Evolutionary conservation across 2,329 filamentous ascomycete species (phyloP), one percentile per base, ranked within the genome.

Genomic region (Colletotrichum sojae): DNA sequence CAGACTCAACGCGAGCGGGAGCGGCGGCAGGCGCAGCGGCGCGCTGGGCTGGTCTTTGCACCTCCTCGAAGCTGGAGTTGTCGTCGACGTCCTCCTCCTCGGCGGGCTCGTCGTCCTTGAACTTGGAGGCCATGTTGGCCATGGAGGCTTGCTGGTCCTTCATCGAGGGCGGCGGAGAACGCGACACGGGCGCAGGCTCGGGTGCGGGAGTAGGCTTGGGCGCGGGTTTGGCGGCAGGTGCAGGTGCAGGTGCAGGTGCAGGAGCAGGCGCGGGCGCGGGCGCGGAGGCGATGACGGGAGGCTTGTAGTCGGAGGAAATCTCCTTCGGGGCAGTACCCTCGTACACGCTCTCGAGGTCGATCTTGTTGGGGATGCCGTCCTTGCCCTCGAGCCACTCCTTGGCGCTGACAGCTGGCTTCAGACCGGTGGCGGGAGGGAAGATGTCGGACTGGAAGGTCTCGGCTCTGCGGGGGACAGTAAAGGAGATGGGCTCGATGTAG

Each of bases 401-500:
- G 48, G 92, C 89, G 64, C 90, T 92, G 77, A 97, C 89, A 68
- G 92, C 95, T 57, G 96, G 90, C 82, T 94, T 97, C 62, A 88
- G 80, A 70, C 96, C 95, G 64, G 86, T 86, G 13, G 94, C 92
- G 12, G 96, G 95, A 49, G 95, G 96, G 81, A 94, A 99, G 76
- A 99, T 98, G 78, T 99, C 96, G 70, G 94, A 94, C 83, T 98
- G 95, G 89, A 98, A 98, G 59, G 92, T 94, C 81, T 98, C 94
- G 63, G 96, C 94, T 72, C 96, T 90, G 72, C 96, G 91, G 56
- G 96, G 96, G 2, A 98, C 96, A 63, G 97, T 97, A 84, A 99
- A 99, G 2, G 96, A 97, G 77, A 99, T 93, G 48, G 96, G 96
- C 83, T 99, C 96, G 75, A 99, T 94, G 83, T 97, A 97, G 54